A percentile compares a stretch with the other conserved stretches of the same genome.
Conservation (phyloP, 1,139 yeast genomes). For the Kazachstania sp. region DNA sequence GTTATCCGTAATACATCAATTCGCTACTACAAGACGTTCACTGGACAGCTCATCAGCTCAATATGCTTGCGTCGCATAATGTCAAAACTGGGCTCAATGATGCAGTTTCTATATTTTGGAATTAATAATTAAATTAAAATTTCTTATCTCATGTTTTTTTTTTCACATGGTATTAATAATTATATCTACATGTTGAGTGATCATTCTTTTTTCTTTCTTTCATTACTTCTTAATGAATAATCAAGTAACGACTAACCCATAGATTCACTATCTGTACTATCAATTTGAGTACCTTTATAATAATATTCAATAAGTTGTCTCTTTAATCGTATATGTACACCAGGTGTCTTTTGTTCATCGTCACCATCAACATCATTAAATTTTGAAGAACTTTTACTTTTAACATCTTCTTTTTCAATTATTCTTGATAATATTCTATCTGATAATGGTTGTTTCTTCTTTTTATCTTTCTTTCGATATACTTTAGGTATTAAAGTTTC, state of each 20-base stretch:
- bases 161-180: no score
- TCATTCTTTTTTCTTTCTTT: no score
- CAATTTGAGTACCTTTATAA: neutral
- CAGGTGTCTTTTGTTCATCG: neutral
- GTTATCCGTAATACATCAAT: no score
- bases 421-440: neutral
- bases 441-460: neutral
- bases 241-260: neutral
- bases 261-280: neutral
- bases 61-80: no score
- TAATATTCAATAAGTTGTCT: slow-evolving; percentile 1
- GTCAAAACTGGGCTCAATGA: no score
- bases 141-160: no score
- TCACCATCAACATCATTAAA: neutral
- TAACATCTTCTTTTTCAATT: neutral
- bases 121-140: no score
- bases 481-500: neutral
- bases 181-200: no score
- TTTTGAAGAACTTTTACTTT: neutral
- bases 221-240: neutral
- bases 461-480: neutral
- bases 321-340: neutral
- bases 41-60: no score
- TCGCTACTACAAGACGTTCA: no score
- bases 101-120: no score